phyloP scores from a whole-genome alignment of 2,329 filamentous ascomycete genomes.

The Alternaria postmessia region DNA sequence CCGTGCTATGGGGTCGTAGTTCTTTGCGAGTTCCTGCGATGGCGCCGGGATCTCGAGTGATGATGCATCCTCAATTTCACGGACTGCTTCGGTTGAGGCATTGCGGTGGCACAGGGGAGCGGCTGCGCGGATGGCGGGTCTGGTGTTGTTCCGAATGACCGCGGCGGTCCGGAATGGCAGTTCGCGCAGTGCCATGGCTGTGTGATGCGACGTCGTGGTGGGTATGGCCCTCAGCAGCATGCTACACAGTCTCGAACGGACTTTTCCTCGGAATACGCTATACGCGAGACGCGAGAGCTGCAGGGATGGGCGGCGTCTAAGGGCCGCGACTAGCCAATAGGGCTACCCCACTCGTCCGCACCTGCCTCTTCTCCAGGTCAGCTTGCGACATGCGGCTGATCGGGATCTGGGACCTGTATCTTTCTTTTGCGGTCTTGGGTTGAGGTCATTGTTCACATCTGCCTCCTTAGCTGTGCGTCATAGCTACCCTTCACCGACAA shows the following conservation, averaged over 20 bases:
- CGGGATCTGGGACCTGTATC: background rate
- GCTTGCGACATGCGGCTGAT: slow-evolving; percentile 13
- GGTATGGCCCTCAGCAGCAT: slow-evolving; percentile 8
- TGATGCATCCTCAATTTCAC: slow-evolving; percentile 59
- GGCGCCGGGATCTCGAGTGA: slow-evolving; percentile 54
- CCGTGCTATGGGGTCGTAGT: slow-evolving; percentile 59
- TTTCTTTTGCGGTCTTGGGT: slow-evolving; percentile 5
- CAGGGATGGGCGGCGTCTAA: slow-evolving; percentile 22
- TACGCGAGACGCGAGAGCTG: slow-evolving; percentile 15
- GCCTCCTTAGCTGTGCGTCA: background rate
- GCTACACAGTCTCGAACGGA: slow-evolving; percentile 13
- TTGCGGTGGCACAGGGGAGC: slow-evolving; percentile 52
- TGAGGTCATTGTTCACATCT: slow-evolving; percentile 4
- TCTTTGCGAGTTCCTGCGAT: slow-evolving; percentile 53
- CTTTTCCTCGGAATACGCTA: slow-evolving; percentile 25
- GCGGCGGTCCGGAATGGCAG: slow-evolving; percentile 43
- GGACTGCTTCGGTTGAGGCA: slow-evolving; percentile 55
- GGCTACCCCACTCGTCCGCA: slow-evolving; percentile 18
- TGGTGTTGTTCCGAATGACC: slow-evolving; percentile 33
- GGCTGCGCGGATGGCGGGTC: slow-evolving; percentile 32
- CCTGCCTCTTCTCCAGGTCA: slow-evolving; percentile 11
- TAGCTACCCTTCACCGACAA: slow-evolving; percentile 6
- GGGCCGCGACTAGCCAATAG: slow-evolving; percentile 19
- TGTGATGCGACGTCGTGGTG: slow-evolving; percentile 23
- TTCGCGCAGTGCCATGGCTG: slow-evolving; percentile 49